Conservation (phyloP, 371 early-diverging fungal species). For the Caulochytrium protostelioides region DNA sequence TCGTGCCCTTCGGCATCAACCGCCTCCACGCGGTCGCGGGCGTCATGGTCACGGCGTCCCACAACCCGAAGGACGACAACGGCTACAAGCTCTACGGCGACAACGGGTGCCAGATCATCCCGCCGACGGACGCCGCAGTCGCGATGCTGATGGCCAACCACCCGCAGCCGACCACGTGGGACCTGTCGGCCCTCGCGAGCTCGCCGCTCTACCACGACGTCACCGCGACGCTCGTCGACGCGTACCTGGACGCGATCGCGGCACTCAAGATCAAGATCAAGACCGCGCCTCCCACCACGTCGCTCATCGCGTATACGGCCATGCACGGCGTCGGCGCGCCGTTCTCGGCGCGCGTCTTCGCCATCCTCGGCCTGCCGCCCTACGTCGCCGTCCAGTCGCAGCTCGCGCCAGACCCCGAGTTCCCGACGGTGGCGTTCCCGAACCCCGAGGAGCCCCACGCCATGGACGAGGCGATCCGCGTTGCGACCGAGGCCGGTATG, state of each 20-base stretch:
- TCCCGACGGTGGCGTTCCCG: conserved; percentile 55
- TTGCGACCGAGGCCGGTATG: conserved; percentile 36
- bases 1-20: conserved; percentile 65
- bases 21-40: conserved; percentile 58
- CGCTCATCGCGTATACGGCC: conserved; percentile 76
- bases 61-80: conserved; percentile 95
- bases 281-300: background rate
- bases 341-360: conserved; percentile 47
- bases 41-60: conserved; percentile 94
- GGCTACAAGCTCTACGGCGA: conserved; percentile 95
- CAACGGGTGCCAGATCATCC: conserved; percentile 80
- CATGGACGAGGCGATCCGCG: conserved; percentile 39
- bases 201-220: background rate
- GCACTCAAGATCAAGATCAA: background rate
- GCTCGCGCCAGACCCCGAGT: conserved; percentile 60
- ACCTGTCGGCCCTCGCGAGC: background rate
- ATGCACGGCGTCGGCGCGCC: conserved; percentile 88
- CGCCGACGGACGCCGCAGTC: conserved; percentile 68
- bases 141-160: conserved; percentile 51
- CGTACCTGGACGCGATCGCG: conserved; percentile 44
- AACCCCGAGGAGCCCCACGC: conserved; percentile 69
- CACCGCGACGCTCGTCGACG: conserved; percentile 20
- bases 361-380: conserved; percentile 39
- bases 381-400: conserved; percentile 27
- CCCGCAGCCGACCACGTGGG: background rate